phyloP scores from a whole-genome alignment of 768 basidiomycete species.

The Neoboletus magnificus region DNA sequence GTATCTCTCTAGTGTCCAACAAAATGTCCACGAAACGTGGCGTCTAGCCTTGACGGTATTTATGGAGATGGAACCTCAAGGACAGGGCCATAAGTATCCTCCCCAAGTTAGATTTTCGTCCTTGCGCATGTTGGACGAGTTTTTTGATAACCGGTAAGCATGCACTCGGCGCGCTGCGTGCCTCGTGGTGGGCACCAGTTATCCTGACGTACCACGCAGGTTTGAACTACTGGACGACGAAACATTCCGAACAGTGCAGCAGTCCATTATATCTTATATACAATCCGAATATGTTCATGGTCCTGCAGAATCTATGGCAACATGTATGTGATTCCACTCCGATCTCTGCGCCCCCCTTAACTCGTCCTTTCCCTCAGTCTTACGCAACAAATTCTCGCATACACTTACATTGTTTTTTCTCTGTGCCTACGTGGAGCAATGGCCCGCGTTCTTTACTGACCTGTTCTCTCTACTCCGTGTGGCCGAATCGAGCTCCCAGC shows the following conservation, averaged over 20 bases:
- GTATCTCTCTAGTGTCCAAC: constrained; percentile 74
- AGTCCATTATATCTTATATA: constrained; percentile 77
- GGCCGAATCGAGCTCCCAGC: constrained; percentile 50
- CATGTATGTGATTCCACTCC: constrained; percentile 58
- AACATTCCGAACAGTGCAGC: constrained; percentile 67
- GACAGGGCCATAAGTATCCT: constrained; percentile 59
- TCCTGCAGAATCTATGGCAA: constrained; percentile 72
- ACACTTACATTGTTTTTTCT: constrained; percentile 87
- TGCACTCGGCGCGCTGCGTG: neutral
- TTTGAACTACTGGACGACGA: constrained; percentile 68
- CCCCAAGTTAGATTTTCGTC: constrained; percentile 77
- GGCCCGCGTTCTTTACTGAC: constrained; percentile 82
- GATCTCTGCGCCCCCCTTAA: constrained; percentile 4
- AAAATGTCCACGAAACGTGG: constrained; percentile 76
- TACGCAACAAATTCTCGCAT: constrained; percentile 95
- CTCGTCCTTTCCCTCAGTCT: constrained; percentile 45
- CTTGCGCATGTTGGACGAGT: constrained; percentile 75
- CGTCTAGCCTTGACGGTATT: constrained; percentile 75
- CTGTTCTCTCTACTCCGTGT: constrained; percentile 71
- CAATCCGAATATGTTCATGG: constrained; percentile 87
- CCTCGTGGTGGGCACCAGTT: neutral
- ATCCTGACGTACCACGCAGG: constrained; percentile 32
- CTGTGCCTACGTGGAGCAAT: constrained; percentile 79
- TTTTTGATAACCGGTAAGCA: constrained; percentile 77
- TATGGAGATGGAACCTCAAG: constrained; percentile 55